Evolutionary conservation across 148 eudicot species (phyloP), one percentile per base, ranked within the genome.

Genomic region (Amaranthus cruentus): DNA sequence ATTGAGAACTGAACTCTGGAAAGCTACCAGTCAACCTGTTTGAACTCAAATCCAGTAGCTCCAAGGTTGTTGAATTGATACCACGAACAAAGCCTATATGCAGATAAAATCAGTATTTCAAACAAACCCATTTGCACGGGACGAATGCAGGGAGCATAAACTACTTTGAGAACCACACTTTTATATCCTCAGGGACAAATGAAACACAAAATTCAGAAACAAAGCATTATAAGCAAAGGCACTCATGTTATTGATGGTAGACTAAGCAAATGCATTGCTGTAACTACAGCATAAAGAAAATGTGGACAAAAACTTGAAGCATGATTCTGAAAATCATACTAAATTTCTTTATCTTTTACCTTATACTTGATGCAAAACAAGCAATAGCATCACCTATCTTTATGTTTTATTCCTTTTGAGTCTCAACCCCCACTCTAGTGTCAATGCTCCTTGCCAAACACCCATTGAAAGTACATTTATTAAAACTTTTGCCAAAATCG

Each of bases 11-110:
- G 74, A 90, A 75, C 70, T 83, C 81, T 14, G 91, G 92, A 77
- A 95, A 77, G 83, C 75, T 85, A 73, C 98, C 97, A 9, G 80
- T 79, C 81, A 95, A 83, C 60, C 70, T 69, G 73, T 95, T 95
- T 52, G 98, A 88, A 79, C 98, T 90, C 79, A 95, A 78, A 77
- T 95, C 97, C 57, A 91, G 78, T 69, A 85, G 63, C 87, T 90
- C 90, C 80, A 95, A 85, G 62, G 87, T 88, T 57, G 98, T 85
- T n/a, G 97, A 91, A 78, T 88, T 95, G 73, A 95, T 84, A 69
- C 67, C 84, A 57, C 68, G 85, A 78, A 95, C 74, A 60, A 93
- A 79, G 78, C 98, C 98, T 95, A 88, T 54, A 75, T 7, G 71
- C 6, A 69, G 47, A 80, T 43, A 79, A 77, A 51, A 21, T 51